Evolutionary conservation across 2,329 filamentous ascomycete species (phyloP), one percentile per base, ranked within the genome.

Genomic region (Onygenales sp.): DNA sequence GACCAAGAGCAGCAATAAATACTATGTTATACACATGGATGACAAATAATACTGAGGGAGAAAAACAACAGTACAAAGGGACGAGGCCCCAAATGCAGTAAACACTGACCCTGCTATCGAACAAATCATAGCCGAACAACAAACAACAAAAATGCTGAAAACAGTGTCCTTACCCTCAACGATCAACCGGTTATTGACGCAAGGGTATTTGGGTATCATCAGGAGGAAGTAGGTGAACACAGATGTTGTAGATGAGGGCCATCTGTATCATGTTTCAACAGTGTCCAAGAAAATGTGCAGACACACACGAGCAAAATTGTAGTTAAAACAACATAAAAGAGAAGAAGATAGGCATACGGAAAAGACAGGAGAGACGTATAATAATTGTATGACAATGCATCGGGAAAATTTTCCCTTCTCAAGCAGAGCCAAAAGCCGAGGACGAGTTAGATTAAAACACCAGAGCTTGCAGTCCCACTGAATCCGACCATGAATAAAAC

Each of bases 401-500:
- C 33, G 44, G 17, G n/a, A 45, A 36, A 21, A 1, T 10, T 27
- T 48, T n/a, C 33, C 8, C 21, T 47, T 10, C 42, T 11, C 34
- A 42, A 40, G 27, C 10, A 33, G 32, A n/a, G 34, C 13, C n/a
- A 52, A 46, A 37, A 52, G 2, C 5, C 10, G 10, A 36, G 14
- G 10, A 8, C 32, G 40, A 36, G 10, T 27, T 39, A 14, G 21
- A 14, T 32, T 49, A 39, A 11, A 49, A 40, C 17, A 39, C 21
- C 27, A 42, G 14, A 32, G 14, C 34, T 10, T 42, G n/a, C 21
- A 17, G 17, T 21, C 9, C 42, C 37, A 31, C 27, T 61, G 60
- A 60, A 61, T 58, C 55, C 51, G 54, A 21, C 14, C 21, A 44
- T 54, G 52, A 56, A 60, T 56, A 42, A 47, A 33, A 42, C 7